Evolutionary conservation across 2,329 filamentous ascomycete genomes (phyloP), one percentile per base, ranked within the genome.

Genomic region (Akanthomyces dipterigenus): DNA sequence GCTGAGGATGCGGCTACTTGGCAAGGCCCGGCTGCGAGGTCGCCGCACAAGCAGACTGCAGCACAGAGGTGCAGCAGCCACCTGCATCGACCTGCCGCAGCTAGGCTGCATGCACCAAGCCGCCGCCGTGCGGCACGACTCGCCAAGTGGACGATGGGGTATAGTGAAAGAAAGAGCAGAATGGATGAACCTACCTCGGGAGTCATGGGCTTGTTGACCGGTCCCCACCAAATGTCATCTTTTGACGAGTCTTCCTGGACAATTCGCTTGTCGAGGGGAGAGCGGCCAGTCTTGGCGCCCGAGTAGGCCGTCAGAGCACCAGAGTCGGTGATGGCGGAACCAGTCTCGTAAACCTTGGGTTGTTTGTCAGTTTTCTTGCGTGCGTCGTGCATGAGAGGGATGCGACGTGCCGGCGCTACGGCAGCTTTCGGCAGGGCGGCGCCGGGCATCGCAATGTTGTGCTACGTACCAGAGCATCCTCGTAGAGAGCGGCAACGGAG

Each of bases 141-240:
- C 55, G 46, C 24, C 43, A 31, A 31, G 31, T 49, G n/a, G 34
- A 54, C 40, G 42, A 18, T n/a, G 49, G 34, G 60, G 54, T 8
- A 58, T 57, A 63, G 45, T 59, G 54, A 63, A 55, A 53, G 60
- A 51, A 63, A 61, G 42, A 59, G 55, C 60, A 40, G 62, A 61
- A 62, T 49, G 62, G 60, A 62, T 49, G 31, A 63, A 45, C 67
- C 87, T 88, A 98, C 95, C 77, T 98, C 93, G 70, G 92, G 86
- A 68, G 86, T 88, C 95, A 99, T 99, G 74, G 93, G 90, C 86
- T 98, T 98, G 85, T 99, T 99, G 69, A 99, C 95, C 61, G 95
- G 93, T 72, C 95, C 95, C 95, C 95, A 98, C 95, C 95, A 99
- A 72, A 99, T 85, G 64, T 99, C 87, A 62, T 95, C 88, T 76